A percentile compares a stretch with the other conserved stretches of the same genome.
Conservation (phyloP, 768 basidiomycete species). For the Trametes cinnabarina region DNA sequence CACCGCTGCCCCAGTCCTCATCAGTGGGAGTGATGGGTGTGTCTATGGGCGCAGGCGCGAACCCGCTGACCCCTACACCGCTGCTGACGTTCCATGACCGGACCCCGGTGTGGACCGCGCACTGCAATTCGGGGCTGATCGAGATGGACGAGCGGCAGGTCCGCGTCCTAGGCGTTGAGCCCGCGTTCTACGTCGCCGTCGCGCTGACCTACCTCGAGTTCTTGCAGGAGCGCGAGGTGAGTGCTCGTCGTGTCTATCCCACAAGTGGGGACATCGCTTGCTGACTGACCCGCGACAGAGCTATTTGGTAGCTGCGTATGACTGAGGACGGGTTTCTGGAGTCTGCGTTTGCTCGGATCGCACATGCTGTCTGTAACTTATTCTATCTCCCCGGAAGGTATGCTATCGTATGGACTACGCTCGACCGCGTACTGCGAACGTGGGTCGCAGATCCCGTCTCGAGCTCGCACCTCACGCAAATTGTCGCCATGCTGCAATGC, state of each 20-base stretch:
- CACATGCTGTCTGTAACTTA: constrained; percentile 15
- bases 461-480: not conserved
- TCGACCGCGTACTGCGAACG: not conserved
- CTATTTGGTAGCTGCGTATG: constrained; percentile 32
- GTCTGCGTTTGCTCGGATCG: not conserved
- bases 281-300: constrained; percentile 22
- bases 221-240: constrained; percentile 72
- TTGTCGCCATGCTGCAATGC: not conserved
- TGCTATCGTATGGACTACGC: constrained; percentile 3
- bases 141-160: constrained; percentile 61
- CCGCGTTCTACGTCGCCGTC: constrained; percentile 75
- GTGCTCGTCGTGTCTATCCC: constrained; percentile 27
- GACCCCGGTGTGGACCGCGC: constrained; percentile 62
- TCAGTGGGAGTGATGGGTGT: constrained; percentile 1
- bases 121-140: constrained; percentile 57
- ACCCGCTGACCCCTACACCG: constrained; percentile 38
- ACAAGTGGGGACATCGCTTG: no score
- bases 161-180: constrained; percentile 62
- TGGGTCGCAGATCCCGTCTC: not conserved
- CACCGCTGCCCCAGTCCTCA: constrained; percentile 24
- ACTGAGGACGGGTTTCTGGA: constrained; percentile 20
- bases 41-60: constrained; percentile 12
- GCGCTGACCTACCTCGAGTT: constrained; percentile 77
- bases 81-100: constrained; percentile 69
- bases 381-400: constrained; percentile 10